Base-by-base conservation (phyloP, 352 stramenopile species). In the Phytophthora fragariae region DNA sequence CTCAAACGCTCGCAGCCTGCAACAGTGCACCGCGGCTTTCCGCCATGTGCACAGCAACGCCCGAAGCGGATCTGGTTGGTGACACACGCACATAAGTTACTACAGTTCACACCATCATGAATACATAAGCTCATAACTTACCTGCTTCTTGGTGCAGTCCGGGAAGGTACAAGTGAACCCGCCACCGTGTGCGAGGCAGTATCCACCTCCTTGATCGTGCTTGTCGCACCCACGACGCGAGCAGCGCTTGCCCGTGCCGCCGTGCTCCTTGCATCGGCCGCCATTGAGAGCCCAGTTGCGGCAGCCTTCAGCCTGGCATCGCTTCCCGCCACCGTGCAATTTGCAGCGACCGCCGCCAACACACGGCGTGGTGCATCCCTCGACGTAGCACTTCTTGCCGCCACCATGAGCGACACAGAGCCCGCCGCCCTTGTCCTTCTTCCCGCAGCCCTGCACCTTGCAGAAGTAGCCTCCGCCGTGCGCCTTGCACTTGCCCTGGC, bases 381-480 rank as follows among this genome's bases (percentile, higher is more conserved):
- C 83, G 9, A 92, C 73, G 41, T 82, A 96, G 64, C 89, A 96
- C 57, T 93, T 92, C 58, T 94, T 95, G 27, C 90, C 90, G 7
- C 90, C 90, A 6, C 90, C 90, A 61, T 96, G 90, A 8, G 81
- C 69, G 24, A 86, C 88, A 67, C 90, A 97, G 24, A 91, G 83
- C 15, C 90, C 90, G 5, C 90, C 89, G 21, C 90, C 90, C 58
- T 93, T 92, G 64, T 97, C 89, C 54, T 94, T 93, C 77, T 97
- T 97, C 21, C 61, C 70, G 65, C 90, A 97, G 5, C 84, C 88
- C 5, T 89, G 76, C 5, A 84, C 62, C 57, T 94, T 94, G 63
- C 90, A 97, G 39, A 86, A 87, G 65, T 96, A 94, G 14, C 89
- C 89, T 4, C 89, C 89, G n/a, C 89, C 89, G 57, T 96, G 89